phyloP scores from a whole-genome alignment of 495 filamentous ascomycete species.

The Usnea hakonensis region DNA sequence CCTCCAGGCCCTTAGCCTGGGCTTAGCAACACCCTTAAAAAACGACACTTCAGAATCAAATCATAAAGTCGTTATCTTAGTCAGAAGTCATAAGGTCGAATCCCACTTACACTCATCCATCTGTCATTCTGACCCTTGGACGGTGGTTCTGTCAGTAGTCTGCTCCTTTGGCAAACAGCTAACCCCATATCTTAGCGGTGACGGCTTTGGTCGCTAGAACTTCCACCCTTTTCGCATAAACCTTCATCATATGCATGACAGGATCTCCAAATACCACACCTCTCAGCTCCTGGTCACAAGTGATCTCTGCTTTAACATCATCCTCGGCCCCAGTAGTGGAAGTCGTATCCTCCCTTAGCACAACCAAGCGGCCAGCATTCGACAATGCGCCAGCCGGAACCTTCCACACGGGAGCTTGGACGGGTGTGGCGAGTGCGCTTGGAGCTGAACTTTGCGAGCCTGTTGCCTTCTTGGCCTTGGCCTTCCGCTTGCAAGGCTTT shows the following conservation, averaged over 20 bases:
- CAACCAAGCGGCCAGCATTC: constrained; percentile 58
- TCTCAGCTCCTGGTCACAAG: constrained; percentile 56
- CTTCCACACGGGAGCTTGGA: constrained; percentile 44
- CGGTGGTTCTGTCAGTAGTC: neutral
- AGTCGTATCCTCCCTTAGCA: constrained; percentile 39
- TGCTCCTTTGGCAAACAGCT: neutral
- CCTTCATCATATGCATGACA: constrained; percentile 66
- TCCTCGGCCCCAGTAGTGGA: constrained; percentile 34
- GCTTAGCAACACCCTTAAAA: no score
- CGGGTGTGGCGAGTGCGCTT: constrained; percentile 14
- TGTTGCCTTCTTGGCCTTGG: constrained; percentile 9
- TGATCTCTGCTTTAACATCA: constrained; percentile 52
- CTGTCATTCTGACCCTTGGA: neutral
- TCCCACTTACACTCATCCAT: neutral
- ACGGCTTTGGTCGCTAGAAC: constrained; percentile 58
- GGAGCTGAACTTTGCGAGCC: neutral
- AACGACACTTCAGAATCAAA: no score
- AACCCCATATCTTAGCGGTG: constrained; percentile 34
- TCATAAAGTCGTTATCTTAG: no score
- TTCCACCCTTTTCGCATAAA: constrained; percentile 64
- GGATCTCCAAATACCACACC: constrained; percentile 71
- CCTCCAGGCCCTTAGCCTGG: no score
- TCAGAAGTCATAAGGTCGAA: neutral
- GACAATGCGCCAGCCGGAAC: constrained; percentile 56
- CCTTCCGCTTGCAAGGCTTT: constrained; percentile 14